Conservation (phyloP, 805 yeast genomes). For the Cephaloascus fragrans region DNA sequence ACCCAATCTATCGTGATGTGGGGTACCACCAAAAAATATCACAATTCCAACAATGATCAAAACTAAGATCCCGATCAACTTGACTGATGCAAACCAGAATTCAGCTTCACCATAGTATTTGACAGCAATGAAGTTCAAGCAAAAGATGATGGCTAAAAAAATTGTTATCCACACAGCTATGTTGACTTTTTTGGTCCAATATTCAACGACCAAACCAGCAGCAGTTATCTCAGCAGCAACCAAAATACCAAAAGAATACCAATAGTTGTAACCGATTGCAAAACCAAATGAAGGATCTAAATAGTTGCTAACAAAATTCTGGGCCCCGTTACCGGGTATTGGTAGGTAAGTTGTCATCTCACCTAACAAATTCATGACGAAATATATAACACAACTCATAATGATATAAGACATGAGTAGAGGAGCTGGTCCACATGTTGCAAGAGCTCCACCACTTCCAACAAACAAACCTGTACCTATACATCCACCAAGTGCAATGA, state of each 20-base stretch:
- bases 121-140: conserved; percentile 43
- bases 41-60: conserved; percentile 46
- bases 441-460: conserved; percentile 33
- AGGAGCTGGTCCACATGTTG: conserved; percentile 33
- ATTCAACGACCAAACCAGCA: conserved; percentile 50
- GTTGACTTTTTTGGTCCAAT: conserved; percentile 47
- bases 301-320: conserved; percentile 50
- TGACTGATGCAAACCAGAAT: conserved; percentile 59
- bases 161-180: conserved; percentile 54
- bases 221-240: conserved; percentile 60
- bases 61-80: conserved; percentile 56
- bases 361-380: conserved; percentile 55
- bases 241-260: conserved; percentile 42
- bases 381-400: conserved; percentile 54
- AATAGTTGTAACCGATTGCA: conserved; percentile 40
- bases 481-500: conserved; percentile 39
- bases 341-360: conserved; percentile 61
- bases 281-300: conserved; percentile 52
- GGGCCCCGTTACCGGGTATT: conserved; percentile 54
- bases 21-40: conserved; percentile 61
- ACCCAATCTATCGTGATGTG: conserved; percentile 33
- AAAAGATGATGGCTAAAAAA: conserved; percentile 35
- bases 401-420: conserved; percentile 50
- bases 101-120: conserved; percentile 46
- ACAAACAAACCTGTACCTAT: conserved; percentile 32